Percentiles rank a stretch among this genome's conserved stretches.
phyloP scores from a whole-genome alignment of 306 rosid species.

The Inga laurina region DNA sequence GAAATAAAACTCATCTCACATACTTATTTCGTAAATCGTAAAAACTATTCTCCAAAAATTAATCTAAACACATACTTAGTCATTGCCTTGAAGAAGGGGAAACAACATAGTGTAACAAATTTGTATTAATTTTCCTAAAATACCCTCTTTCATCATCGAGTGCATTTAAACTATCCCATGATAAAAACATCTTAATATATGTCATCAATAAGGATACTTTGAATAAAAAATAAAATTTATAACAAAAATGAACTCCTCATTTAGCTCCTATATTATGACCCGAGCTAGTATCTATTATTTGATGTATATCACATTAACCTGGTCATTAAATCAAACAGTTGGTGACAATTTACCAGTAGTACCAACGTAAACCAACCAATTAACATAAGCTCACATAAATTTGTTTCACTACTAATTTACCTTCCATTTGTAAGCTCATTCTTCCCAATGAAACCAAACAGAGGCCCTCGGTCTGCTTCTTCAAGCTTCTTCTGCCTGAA shows the following conservation, averaged over 20 bases:
- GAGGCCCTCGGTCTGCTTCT: slow-evolving; percentile 73
- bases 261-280: too few species aligned
- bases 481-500: slow-evolving; percentile 92
- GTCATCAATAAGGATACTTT: too few species aligned
- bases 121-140: too few species aligned
- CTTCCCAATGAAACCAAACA: slow-evolving; percentile 84
- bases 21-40: too few species aligned
- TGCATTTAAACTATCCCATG: too few species aligned
- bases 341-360: slow-evolving; percentile 17
- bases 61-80: background rate
- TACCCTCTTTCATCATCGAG: too few species aligned
- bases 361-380: background rate
- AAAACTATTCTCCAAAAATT: too few species aligned
- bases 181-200: too few species aligned
- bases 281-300: background rate
- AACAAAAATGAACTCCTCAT: too few species aligned
- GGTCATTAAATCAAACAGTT: slow-evolving; percentile 3
- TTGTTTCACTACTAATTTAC: slow-evolving; percentile 38
- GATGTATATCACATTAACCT: background rate
- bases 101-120: background rate
- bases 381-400: slow-evolving; percentile 20
- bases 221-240: too few species aligned
- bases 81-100: background rate
- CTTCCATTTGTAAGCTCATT: slow-evolving; percentile 92
- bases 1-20: too few species aligned